Percentiles rank a stretch among this genome's conserved stretches.
Conservation (phyloP, 2,329 filamentous ascomycete species). For the Nothopassalora personata region DNA sequence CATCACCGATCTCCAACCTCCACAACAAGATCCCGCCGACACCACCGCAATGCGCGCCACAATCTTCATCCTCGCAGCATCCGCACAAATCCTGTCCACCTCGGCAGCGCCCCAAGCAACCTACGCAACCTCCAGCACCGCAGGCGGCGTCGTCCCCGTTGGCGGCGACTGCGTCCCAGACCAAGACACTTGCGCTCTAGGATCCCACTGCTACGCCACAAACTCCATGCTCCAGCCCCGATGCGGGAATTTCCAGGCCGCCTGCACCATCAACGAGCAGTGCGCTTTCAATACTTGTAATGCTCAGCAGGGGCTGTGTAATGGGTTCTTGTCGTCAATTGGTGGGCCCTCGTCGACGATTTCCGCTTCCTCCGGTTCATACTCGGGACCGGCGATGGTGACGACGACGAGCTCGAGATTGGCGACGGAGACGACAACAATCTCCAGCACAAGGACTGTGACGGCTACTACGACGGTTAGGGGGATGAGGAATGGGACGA, state of each 20-base stretch:
- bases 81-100: neutral
- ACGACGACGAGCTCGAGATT: neutral
- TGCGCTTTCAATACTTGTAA: constrained; percentile 27
- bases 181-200: neutral
- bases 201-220: neutral
- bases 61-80: neutral
- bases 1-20: neutral
- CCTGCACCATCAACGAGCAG: constrained; percentile 18
- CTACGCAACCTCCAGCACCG: neutral
- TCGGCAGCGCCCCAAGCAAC: neutral
- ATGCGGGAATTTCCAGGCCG: constrained; percentile 25
- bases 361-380: neutral
- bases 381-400: neutral
- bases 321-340: constrained; percentile 16
- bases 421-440: neutral
- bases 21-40: neutral
- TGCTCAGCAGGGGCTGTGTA: constrained; percentile 19
- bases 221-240: neutral
- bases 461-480: neutral
- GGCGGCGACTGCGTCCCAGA: neutral
- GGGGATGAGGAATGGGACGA: neutral
- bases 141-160: neutral
- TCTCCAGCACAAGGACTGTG: neutral
- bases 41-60: neutral
- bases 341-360: neutral